Percentiles rank a stretch among this genome's conserved stretches.
phyloP scores from a whole-genome alignment of 495 filamentous ascomycete species.

The Hypoxylon rickii region DNA sequence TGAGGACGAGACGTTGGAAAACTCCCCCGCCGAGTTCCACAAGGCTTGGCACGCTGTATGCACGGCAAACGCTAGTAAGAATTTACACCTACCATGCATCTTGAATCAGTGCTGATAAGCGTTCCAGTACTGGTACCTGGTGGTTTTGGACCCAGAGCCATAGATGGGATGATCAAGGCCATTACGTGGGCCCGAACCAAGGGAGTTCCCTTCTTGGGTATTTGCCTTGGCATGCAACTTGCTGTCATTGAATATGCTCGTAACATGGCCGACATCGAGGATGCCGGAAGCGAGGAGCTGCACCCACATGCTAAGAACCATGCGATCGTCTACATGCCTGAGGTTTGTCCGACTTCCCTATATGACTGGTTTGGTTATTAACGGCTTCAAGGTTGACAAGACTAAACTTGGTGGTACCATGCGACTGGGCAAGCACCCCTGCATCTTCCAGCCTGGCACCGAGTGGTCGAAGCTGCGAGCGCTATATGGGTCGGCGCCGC shows the following conservation, averaged over 20 bases:
- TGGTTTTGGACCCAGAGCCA: slow-evolving; percentile 83
- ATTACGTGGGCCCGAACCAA: slow-evolving; percentile 83
- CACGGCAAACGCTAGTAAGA: not conserved
- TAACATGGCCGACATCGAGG: slow-evolving; percentile 64
- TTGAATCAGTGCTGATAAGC: not conserved
- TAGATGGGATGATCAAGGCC: slow-evolving; percentile 84
- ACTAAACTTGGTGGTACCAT: slow-evolving; percentile 78
- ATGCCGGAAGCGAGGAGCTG: slow-evolving; percentile 71
- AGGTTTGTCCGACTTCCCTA: slow-evolving; percentile 42
- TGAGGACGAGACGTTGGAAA: slow-evolving; percentile 61
- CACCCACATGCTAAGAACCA: slow-evolving; percentile 58
- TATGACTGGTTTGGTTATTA: not conserved
- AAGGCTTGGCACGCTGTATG: slow-evolving; percentile 70
- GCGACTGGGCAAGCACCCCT: slow-evolving; percentile 79
- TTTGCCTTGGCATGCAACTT: slow-evolving; percentile 94
- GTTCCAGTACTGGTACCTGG: slow-evolving; percentile 62
- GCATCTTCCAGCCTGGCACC: slow-evolving; percentile 72
- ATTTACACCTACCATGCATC: not conserved
- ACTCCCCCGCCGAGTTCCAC: slow-evolving; percentile 74
- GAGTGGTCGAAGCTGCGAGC: slow-evolving; percentile 81
- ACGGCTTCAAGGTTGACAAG: not conserved
- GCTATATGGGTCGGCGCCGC: slow-evolving; percentile 66
- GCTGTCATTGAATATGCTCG: slow-evolving; percentile 91
- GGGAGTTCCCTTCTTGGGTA: slow-evolving; percentile 81
- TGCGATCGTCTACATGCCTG: slow-evolving; percentile 89